Conservation (phyloP, 139 green algal species). For the Axilococcus clingmanii region DNA sequence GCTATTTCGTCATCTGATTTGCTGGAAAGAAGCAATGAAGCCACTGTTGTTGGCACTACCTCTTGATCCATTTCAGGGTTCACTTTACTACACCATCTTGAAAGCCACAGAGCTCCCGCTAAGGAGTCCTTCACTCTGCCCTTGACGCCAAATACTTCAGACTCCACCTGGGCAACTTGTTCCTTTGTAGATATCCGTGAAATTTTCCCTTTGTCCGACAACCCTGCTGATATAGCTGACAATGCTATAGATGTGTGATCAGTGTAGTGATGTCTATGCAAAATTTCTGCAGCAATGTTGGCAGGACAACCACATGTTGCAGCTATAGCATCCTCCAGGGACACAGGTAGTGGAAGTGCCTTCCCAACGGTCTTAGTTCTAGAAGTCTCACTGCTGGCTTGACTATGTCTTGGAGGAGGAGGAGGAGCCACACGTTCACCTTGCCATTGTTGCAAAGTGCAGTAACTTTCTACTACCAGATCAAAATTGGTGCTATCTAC, state of each 20-base stretch:
- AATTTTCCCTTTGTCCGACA: constrained; percentile 6
- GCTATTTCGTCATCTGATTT: constrained; percentile 41
- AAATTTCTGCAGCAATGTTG: not conserved
- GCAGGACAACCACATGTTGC: constrained; percentile 1
- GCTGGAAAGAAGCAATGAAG: constrained; percentile 7
- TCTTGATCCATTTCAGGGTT: constrained; percentile 9
- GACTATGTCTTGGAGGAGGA: no score
- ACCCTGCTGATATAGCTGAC: no score
- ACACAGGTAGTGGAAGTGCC: no score
- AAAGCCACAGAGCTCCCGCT: constrained; percentile 1
- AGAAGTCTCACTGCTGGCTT: no score
- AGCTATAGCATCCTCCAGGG: constrained; percentile 5
- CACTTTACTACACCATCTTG: not conserved
- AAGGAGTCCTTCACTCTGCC: constrained; percentile 3
- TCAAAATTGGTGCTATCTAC: no score
- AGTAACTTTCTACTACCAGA: no score
- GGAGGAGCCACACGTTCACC: no score
- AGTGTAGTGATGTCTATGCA: not conserved
- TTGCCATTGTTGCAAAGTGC: no score
- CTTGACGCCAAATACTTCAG: constrained; percentile 15
- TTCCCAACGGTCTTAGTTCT: no score
- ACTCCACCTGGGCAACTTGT: constrained; percentile 13
- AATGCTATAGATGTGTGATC: not conserved
- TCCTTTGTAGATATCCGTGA: constrained; percentile 5
- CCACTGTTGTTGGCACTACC: constrained; percentile 12